Evolutionary conservation across 2,329 filamentous ascomycete species (phyloP), one percentile per base, ranked within the genome.

Genomic region (Tolypocladium paradoxum): DNA sequence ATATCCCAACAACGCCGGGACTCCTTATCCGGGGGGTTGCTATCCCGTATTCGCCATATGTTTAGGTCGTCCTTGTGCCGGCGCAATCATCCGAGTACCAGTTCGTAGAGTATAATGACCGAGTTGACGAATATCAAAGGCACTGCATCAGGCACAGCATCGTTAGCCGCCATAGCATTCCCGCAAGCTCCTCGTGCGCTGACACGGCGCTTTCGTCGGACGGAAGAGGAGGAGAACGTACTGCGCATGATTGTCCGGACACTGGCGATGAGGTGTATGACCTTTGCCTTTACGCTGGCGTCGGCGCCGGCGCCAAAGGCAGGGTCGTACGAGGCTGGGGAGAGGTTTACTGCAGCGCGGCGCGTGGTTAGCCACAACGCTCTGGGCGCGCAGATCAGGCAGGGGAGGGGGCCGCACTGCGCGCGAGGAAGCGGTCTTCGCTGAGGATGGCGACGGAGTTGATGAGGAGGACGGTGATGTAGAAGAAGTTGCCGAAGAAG

Each of bases 381-480:
- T n/a, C n/a, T n/a, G n/a, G n/a, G n/a, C n/a, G n/a, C n/a, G n/a
- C n/a, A n/a, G n/a, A n/a, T n/a, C n/a, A n/a, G n/a, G n/a, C n/a
- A n/a, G n/a, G n/a, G n/a, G n/a, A n/a, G n/a, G n/a, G 29, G 35
- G 33, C 56, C 70, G 59, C 66, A 73, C 70, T 95, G 61, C 69
- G 85, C 73, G 87, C 72, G 60, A 96, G 87, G 71, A 96, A 96
- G 57, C 90, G 87, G 73, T 96, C 90, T 81, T 96, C 91, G 62
- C 90, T 95, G 59, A 97, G 86, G 66, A 96, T 84, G 58, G 91
- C 90, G 67, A 97, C 86, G 60, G 90, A 89, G 72, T 99, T 99
- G 72, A 93, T 84, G 67, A 97, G 81, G 65, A 97, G 88, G 68
- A 95, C 78, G 61, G 83, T 80, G 60, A 92, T 68, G 70, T 92